Percentiles rank a stretch among this genome's conserved stretches.
These are phyloP conservation scores for Phytopythium mirpurense DNA, from an alignment of 352 stramenopile genomes.

Conservation along the genomic window DNA sequence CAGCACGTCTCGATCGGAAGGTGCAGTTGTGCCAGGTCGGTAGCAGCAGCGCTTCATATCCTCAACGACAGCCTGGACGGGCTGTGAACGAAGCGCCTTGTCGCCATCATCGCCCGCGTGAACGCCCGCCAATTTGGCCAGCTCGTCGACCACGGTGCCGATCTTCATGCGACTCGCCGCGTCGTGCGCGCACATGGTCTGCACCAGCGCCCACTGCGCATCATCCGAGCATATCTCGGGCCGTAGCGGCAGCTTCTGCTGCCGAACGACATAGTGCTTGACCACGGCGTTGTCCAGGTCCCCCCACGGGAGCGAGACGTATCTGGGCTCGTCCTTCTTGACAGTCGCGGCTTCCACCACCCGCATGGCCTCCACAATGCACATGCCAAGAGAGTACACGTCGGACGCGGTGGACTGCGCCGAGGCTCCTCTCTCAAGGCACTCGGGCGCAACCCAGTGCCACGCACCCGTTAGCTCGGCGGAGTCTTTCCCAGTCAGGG, in stretches of 20 bases:
- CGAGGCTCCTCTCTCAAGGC: not conserved
- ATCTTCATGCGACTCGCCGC: not conserved
- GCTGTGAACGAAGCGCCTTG: not conserved
- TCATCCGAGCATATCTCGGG: not conserved
- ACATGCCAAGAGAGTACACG: constrained; percentile 1
- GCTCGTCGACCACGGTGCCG: constrained; percentile 1
- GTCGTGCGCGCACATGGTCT: not conserved
- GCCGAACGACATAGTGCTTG: constrained; percentile 2
- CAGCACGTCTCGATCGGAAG: not conserved
- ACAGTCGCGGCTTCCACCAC: not conserved
- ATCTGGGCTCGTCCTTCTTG: not conserved
- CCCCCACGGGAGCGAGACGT: not conserved
- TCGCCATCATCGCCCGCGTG: not conserved
- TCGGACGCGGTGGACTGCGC: not conserved
- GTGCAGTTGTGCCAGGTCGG: not conserved
- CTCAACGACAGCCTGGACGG: not conserved
- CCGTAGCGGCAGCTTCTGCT: not conserved
- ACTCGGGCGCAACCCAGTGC: constrained; percentile 3
- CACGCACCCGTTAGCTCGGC: not conserved
- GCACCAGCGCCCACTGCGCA: not conserved
- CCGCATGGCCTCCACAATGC: not conserved
- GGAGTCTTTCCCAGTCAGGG: not conserved
- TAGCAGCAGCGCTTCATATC: not conserved
- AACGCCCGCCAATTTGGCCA: not conserved
- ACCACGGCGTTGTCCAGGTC: not conserved